These are phyloP conservation scores for Zymoseptoria ardabiliae DNA, from an alignment of 2,329 filamentous ascomycete genomes.

Conservation along the genomic window DNA sequence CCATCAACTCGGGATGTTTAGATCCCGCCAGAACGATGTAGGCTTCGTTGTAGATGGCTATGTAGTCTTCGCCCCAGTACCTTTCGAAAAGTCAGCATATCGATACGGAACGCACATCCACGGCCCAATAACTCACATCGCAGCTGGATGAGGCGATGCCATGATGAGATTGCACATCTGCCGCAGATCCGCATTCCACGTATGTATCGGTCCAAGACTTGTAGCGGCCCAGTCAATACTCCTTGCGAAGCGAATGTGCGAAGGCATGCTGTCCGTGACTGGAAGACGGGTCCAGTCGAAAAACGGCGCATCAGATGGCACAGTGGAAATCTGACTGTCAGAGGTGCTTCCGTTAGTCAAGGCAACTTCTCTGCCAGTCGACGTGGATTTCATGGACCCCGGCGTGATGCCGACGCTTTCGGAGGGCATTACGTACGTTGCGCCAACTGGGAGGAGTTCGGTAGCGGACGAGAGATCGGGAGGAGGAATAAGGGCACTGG, in stretches of 20 bases:
- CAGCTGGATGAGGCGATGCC: constrained; percentile 57
- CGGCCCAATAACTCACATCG: constrained; percentile 15
- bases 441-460: constrained; percentile 17
- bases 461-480: constrained; percentile 16
- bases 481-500: neutral
- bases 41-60: constrained; percentile 65
- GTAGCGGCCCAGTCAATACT: constrained; percentile 67
- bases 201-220: constrained; percentile 65
- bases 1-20: constrained; percentile 72
- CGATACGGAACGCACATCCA: constrained; percentile 43
- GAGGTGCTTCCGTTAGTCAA: constrained; percentile 10
- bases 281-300: constrained; percentile 79
- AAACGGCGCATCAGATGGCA: constrained; percentile 38
- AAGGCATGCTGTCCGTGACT: constrained; percentile 54
- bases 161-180: constrained; percentile 77
- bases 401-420: constrained; percentile 9
- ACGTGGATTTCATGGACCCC: constrained; percentile 8
- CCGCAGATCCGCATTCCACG: constrained; percentile 64
- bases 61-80: constrained; percentile 68
- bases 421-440: constrained; percentile 21
- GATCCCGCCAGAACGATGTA: constrained; percentile 64
- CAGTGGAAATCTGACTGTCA: constrained; percentile 22
- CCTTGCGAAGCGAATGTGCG: constrained; percentile 66
- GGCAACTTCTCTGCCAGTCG: constrained; percentile 7
- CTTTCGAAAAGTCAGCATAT: neutral